Conservation (phyloP, 352 stramenopile species). For the Globisporangium splendens region DNA sequence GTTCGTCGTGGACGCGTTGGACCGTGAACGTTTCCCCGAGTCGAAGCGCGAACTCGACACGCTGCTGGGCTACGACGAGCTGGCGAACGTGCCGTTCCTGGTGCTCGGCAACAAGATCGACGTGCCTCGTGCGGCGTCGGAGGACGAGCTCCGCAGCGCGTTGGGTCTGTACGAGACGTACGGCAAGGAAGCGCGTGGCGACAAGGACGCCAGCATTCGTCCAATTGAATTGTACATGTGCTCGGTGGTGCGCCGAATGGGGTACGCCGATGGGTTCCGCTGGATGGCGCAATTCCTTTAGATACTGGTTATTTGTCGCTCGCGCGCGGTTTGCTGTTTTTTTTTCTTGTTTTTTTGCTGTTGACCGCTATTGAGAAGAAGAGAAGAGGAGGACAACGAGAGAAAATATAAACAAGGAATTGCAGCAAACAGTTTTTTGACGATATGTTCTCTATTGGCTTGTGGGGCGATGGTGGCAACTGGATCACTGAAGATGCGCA, state of each 20-base stretch:
- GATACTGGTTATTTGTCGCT: conserved; percentile 17
- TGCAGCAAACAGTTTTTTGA: too few species aligned
- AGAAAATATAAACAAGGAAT: not conserved
- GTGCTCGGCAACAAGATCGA: conserved; percentile 99
- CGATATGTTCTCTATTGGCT: too few species aligned
- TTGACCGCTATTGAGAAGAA: not conserved
- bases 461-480: too few species aligned
- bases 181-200: conserved; percentile 94
- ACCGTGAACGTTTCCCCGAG: conserved; percentile 98
- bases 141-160: conserved; percentile 96
- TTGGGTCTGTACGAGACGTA: conserved; percentile 98
- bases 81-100: conserved; percentile 98
- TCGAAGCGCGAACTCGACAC: conserved; percentile 98
- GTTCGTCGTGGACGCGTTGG: conserved; percentile 98
- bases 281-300: conserved; percentile 91
- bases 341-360: conserved; percentile 2
- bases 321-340: not conserved
- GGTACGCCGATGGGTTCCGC: conserved; percentile 95
- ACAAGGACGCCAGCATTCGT: conserved; percentile 88
- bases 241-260: conserved; percentile 98
- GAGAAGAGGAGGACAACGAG: conserved; percentile 1
- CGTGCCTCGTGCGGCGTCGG: conserved; percentile 94
- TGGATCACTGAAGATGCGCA: too few species aligned
- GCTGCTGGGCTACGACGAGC: conserved; percentile 96
- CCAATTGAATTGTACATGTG: conserved; percentile 99